A percentile compares a stretch with the other conserved stretches of the same genome.
These are phyloP conservation scores for Bromus sterilis DNA, from an alignment of 176 grass and related monocot species.

Conservation along the genomic window DNA sequence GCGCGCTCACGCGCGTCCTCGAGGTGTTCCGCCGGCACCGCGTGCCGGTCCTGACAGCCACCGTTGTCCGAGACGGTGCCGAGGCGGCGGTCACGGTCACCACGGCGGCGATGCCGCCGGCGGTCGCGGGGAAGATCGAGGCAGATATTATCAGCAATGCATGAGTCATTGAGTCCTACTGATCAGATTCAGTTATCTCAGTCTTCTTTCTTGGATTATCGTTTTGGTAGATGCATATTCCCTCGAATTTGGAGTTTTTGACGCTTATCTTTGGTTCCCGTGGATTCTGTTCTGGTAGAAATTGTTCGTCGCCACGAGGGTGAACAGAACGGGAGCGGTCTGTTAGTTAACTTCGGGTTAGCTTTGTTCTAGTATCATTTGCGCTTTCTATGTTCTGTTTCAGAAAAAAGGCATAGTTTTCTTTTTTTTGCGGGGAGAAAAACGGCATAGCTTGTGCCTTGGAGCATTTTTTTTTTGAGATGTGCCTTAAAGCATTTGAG, in stretches of 20 bases:
- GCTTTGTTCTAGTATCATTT: too few species aligned
- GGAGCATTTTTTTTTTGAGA: too few species aligned
- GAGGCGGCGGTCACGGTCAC: conserved; percentile 9
- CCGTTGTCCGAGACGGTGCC: background rate
- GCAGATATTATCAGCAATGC: conserved; percentile 17
- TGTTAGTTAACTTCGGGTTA: too few species aligned
- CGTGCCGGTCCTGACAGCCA: conserved; percentile 14
- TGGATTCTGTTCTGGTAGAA: too few species aligned
- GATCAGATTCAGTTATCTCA: background rate
- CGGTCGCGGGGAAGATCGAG: conserved; percentile 23
- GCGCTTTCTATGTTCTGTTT: too few species aligned
- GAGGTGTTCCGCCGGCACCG: conserved; percentile 32
- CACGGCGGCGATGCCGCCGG: background rate
- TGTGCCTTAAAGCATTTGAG: too few species aligned
- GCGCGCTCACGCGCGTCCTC: conserved; percentile 1
- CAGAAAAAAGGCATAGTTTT: too few species aligned
- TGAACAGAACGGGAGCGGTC: too few species aligned
- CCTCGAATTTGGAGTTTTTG: background rate
- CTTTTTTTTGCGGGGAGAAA: too few species aligned
- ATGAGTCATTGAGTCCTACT: background rate
- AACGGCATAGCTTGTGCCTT: too few species aligned
- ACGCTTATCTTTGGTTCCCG: background rate
- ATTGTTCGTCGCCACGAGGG: too few species aligned
- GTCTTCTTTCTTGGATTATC: background rate
- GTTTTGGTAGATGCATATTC: background rate